Evolutionary conservation across 2,329 filamentous ascomycete genomes (phyloP).

Genomic region (Fusarium oligoseptatum): DNA sequence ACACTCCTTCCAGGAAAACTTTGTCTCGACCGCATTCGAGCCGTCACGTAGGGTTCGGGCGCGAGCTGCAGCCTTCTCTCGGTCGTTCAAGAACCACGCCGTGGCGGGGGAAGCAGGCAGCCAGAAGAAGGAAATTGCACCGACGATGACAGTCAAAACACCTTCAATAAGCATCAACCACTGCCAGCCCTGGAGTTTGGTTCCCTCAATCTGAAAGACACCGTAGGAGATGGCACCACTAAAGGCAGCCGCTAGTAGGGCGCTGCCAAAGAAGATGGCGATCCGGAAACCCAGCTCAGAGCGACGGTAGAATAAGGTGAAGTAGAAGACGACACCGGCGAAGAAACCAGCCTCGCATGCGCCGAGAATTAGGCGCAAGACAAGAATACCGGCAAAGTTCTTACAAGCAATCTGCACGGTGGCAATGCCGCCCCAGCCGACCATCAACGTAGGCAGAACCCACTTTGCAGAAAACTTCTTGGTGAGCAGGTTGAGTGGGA

Average conservation of each 20-base stretch:
- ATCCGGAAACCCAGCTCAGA: constrained; percentile 1
- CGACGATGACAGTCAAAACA: neutral
- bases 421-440: constrained; percentile 36
- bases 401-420: neutral
- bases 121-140: neutral
- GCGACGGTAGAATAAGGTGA: neutral
- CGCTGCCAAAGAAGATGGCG: neutral
- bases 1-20: neutral
- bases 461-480: constrained; percentile 45
- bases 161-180: neutral
- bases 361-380: neutral
- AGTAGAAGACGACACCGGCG: neutral
- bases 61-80: neutral
- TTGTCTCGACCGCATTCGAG: neutral
- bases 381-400: neutral
- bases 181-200: neutral
- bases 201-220: constrained; percentile 36
- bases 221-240: constrained; percentile 40
- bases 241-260: constrained; percentile 10
- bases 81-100: neutral
- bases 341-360: neutral
- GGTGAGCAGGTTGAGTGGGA: constrained; percentile 41
- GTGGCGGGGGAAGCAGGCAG: neutral
- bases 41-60: neutral
- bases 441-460: constrained; percentile 47